phyloP scores from a whole-genome alignment of 768 basidiomycete genomes.

The Mycena kentingensis region DNA sequence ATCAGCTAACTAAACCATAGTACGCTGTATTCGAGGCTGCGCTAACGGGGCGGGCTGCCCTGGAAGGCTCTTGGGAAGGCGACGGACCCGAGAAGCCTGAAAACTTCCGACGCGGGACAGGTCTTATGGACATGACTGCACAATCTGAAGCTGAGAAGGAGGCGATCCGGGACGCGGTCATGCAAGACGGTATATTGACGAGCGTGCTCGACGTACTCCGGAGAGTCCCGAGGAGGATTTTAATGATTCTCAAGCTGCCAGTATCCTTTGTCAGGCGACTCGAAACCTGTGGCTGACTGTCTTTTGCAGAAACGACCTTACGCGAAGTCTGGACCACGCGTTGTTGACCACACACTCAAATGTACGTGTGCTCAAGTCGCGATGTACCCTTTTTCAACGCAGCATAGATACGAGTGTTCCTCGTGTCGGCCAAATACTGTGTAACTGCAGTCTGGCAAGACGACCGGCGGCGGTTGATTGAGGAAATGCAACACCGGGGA shows the following conservation, averaged over 20 bases:
- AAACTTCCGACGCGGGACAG: conserved; percentile 64
- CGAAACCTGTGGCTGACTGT: neutral
- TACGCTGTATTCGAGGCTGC: conserved; percentile 96
- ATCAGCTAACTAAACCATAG: too few relatives aligned
- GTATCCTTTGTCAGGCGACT: conserved; percentile 70
- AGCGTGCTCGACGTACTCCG: conserved; percentile 89
- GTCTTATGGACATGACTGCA: conserved; percentile 73
- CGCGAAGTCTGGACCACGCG: conserved; percentile 78
- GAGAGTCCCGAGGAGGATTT: conserved; percentile 77
- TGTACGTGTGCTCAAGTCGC: conserved; percentile 38
- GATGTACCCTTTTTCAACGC: neutral
- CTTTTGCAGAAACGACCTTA: conserved; percentile 11
- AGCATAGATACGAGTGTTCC: conserved; percentile 77
- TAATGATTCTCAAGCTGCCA: conserved; percentile 86
- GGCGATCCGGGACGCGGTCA: conserved; percentile 79
- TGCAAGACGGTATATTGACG: conserved; percentile 78
- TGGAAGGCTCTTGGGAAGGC: conserved; percentile 64
- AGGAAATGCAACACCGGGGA: conserved; percentile 51
- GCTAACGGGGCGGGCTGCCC: conserved; percentile 81
- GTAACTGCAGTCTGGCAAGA: conserved; percentile 76
- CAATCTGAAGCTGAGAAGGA: conserved; percentile 80
- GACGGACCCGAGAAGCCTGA: conserved; percentile 34
- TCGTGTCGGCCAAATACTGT: conserved; percentile 91
- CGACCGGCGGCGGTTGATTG: conserved; percentile 51
- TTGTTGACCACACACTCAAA: conserved; percentile 86